Evolutionary conservation across 306 rosid genomes (phyloP).

Genomic region (Quercus parvula): DNA sequence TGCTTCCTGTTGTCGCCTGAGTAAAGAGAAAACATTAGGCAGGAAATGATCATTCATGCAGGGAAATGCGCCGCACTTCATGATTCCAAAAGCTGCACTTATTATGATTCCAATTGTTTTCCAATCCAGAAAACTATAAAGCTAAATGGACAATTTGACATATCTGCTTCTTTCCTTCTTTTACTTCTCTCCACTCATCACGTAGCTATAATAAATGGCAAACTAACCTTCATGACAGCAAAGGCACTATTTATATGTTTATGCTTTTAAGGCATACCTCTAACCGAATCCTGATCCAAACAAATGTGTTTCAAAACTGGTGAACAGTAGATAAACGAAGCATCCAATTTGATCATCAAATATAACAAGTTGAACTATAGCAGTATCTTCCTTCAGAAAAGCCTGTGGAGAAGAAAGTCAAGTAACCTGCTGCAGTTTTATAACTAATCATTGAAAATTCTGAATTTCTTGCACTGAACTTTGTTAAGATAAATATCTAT

Average conservation of each 20-base stretch:
- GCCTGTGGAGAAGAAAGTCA: slow-evolving; percentile 95
- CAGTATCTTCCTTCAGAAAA: slow-evolving; percentile 98
- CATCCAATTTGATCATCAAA: slow-evolving; percentile 96
- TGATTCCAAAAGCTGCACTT: background rate
- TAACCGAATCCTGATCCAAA: slow-evolving; percentile 96
- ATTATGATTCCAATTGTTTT: slow-evolving; percentile 21
- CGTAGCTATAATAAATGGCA: slow-evolving; percentile 55
- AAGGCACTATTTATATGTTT: slow-evolving; percentile 66
- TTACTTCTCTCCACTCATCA: slow-evolving; percentile 22
- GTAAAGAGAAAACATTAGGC: slow-evolving; percentile 35
- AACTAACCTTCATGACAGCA: slow-evolving; percentile 85
- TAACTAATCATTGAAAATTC: slow-evolving; percentile 51
- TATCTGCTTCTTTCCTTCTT: slow-evolving; percentile 23
- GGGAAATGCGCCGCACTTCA: slow-evolving; percentile 20
- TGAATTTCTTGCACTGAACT: slow-evolving; percentile 34
- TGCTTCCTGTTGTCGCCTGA: slow-evolving; percentile 77
- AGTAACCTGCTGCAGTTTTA: slow-evolving; percentile 87
- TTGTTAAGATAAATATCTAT: slow-evolving; percentile 19
- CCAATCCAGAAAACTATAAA: slow-evolving; percentile 24
- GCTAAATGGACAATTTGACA: slow-evolving; percentile 22
- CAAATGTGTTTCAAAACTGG: slow-evolving; percentile 93
- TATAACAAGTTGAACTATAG: slow-evolving; percentile 92
- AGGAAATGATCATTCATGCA: slow-evolving; percentile 35
- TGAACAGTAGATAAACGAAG: slow-evolving; percentile 93
- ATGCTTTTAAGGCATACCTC: slow-evolving; percentile 99